A percentile compares a stretch with the other conserved stretches of the same genome.
These are phyloP conservation scores for Penicillium occitanis DNA, from an alignment of 2,329 filamentous ascomycete genomes.

Conservation along the genomic window DNA sequence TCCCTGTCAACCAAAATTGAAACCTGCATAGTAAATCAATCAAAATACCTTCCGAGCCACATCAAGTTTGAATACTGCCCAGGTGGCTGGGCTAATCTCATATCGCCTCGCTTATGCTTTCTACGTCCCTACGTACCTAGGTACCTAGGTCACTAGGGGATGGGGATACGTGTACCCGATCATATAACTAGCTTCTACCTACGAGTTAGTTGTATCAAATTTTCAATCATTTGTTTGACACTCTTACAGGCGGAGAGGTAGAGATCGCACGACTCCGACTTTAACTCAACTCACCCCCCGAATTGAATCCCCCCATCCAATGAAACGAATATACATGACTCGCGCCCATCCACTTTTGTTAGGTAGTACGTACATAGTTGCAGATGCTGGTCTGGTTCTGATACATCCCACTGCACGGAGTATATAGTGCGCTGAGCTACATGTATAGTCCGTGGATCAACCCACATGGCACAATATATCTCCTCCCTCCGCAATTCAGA, in stretches of 20 bases:
- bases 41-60: background rate
- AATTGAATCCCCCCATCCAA: background rate
- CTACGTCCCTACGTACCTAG: too few species aligned
- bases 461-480: background rate
- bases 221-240: background rate
- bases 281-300: background rate
- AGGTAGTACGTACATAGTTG: background rate
- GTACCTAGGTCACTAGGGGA: too few species aligned
- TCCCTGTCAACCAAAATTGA: background rate
- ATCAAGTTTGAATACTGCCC: background rate
- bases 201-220: background rate
- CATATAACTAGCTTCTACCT: background rate
- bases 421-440: background rate
- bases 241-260: background rate
- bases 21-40: background rate
- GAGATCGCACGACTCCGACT: background rate
- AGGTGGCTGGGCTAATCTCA: background rate
- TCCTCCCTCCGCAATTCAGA: background rate
- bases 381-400: background rate
- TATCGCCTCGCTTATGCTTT: background rate
- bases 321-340: background rate
- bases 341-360: background rate
- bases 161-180: background rate
- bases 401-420: slow-evolving; percentile 1
- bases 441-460: background rate